A percentile compares a stretch with the other conserved stretches of the same genome.
Evolutionary conservation across 2,329 filamentous ascomycete species (phyloP).

Genomic region (Aspergillus sp.): DNA sequence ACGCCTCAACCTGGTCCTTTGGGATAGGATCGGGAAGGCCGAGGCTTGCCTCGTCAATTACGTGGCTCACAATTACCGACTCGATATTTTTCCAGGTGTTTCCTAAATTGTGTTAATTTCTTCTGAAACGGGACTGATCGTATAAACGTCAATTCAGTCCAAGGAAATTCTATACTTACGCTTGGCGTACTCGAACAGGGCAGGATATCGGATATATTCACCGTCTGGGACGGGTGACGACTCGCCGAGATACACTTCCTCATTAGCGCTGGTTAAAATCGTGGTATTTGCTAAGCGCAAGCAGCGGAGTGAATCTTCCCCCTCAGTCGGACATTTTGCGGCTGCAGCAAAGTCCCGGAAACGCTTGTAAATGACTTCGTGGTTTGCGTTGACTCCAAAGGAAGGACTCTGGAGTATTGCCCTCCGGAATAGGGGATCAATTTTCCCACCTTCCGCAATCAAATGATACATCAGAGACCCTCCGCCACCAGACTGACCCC

Average conservation of each 20-base stretch:
- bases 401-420: not conserved
- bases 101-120: not conserved
- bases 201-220: not conserved
- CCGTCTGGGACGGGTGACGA: not conserved
- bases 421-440: not conserved
- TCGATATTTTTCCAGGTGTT: not conserved
- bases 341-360: not conserved
- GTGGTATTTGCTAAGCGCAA: not conserved
- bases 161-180: not conserved
- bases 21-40: not conserved
- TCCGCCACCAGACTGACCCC: not conserved
- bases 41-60: not conserved
- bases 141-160: not conserved
- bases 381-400: not conserved
- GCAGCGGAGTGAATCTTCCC: not conserved
- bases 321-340: not conserved
- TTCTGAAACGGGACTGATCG: not conserved
- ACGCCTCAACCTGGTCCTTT: not conserved
- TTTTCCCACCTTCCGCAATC: not conserved
- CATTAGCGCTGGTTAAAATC: not conserved
- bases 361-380: not conserved
- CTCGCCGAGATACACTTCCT: not conserved
- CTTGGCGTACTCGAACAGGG: not conserved
- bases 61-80: not conserved
- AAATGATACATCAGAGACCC: conserved; percentile 3